Evolutionary conservation across 1,284 basidiomycete genomes (phyloP).

Genomic region (Veloboletus limbatus): DNA sequence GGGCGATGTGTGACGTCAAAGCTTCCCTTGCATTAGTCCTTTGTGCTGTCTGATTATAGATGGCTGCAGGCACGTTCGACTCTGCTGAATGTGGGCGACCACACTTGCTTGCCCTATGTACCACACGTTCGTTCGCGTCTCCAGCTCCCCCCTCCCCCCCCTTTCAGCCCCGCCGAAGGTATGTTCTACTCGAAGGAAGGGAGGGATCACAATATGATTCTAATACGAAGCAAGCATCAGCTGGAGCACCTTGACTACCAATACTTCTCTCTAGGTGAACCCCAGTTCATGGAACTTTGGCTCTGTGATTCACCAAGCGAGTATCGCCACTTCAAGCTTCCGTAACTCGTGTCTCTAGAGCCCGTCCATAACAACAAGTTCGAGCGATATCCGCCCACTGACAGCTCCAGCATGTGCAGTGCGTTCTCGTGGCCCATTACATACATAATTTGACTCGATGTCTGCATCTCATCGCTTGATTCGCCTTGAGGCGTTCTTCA

Average conservation of each 20-base stretch:
- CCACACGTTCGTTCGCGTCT: background rate
- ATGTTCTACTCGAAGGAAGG: background rate
- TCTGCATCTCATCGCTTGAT: too few species aligned
- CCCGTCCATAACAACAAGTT: background rate
- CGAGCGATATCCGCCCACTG: background rate
- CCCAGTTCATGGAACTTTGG: background rate
- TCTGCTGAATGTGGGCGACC: background rate
- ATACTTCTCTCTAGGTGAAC: constrained; percentile 3
- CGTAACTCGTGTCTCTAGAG: background rate
- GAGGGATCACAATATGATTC: background rate
- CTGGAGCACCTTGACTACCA: background rate
- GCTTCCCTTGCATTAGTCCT: background rate
- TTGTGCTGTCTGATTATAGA: background rate
- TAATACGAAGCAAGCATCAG: background rate
- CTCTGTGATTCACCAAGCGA: constrained; percentile 9
- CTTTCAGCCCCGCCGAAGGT: too few species aligned
- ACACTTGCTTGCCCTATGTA: too few species aligned
- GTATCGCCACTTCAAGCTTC: background rate
- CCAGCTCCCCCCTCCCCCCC: too few species aligned
- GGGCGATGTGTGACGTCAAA: background rate
- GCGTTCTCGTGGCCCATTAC: too few species aligned
- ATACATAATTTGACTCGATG: too few species aligned
- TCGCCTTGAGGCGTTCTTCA: too few species aligned
- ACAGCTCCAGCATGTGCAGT: too few species aligned
- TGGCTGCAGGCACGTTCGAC: background rate